Base-by-base conservation (phyloP, 2,329 filamentous ascomycete genomes). In the Metarhizium robertsii region DNA sequence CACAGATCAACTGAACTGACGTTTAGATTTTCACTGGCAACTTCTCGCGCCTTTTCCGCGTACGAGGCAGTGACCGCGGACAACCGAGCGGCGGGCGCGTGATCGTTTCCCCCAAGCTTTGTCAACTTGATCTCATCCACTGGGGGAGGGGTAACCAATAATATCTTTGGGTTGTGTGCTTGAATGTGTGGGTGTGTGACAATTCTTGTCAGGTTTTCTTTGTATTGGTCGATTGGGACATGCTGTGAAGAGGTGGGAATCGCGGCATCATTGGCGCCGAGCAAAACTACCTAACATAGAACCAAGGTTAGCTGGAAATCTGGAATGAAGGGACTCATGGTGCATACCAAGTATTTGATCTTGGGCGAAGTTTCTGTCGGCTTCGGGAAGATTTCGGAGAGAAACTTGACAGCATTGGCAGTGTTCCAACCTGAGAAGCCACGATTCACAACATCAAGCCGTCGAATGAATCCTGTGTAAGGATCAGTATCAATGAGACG, bases 211-310 rank as follows among this genome's bases (percentile, higher is more conserved):
- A 96, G 72, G 65, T 96, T 95, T 55, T 79, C 71, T 67, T 81
- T 84, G 75, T 90, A 97, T 58, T 83, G 73, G 1, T 85, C 79
- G n/a, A 96, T 70, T 1, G 89, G 82, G 7, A 97, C 81, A 68
- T 92, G 84, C 70, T 97, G 94, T 10, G 76, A 75, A 52, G 82
- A 84, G 4, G 76, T 76, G 4, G 79, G 75, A 42, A 80, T 69
- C 54, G 85, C 85, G 3, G 92, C 86, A 70, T 97, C 94, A 67
- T 99, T 97, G 62, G 94, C 90, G 18, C 94, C 94, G 58, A 96
- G 85, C 61, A 95, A 86, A 57, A 96, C 72, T 43, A 87, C 75
- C 87, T 91, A 25, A 25, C 25, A 25, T 25, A 48, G 45, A 30
- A 29, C 5, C 8, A 48, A 30, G 20, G 20, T 48, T 18, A 16